These are phyloP conservation scores for Mycosphaerella sp. DNA, from an alignment of 2,329 filamentous ascomycete genomes.

Conservation along the genomic window DNA sequence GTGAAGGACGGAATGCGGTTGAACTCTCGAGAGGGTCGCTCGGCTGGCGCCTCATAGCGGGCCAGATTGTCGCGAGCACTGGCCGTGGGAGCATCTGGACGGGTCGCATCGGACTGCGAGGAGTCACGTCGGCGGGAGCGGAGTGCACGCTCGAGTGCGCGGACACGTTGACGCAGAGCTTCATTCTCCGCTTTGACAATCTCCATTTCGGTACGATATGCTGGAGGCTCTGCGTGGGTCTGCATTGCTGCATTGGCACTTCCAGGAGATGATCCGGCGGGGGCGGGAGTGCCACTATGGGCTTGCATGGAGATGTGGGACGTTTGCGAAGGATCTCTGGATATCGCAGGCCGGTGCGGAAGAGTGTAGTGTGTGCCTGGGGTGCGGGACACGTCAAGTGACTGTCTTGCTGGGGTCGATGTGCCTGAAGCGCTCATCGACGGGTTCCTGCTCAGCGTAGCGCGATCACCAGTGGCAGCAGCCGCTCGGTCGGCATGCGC, in stretches of 20 bases:
- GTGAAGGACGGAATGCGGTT: constrained; percentile 14
- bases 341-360: constrained; percentile 32
- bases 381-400: constrained; percentile 25
- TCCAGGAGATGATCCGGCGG: constrained; percentile 13
- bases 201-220: constrained; percentile 43
- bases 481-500: constrained; percentile 34
- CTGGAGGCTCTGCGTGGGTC: constrained; percentile 37
- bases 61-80: constrained; percentile 9
- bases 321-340: constrained; percentile 28
- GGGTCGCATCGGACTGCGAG: constrained; percentile 28
- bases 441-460: constrained; percentile 29
- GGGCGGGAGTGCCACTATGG: constrained; percentile 22
- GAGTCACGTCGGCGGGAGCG: constrained; percentile 30
- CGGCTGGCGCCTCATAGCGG: not conserved
- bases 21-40: constrained; percentile 6
- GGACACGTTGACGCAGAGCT: constrained; percentile 41
- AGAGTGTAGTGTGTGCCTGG: constrained; percentile 22
- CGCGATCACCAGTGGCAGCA: constrained; percentile 23
- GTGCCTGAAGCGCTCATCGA: constrained; percentile 32
- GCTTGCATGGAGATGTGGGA: constrained; percentile 25
- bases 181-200: constrained; percentile 47
- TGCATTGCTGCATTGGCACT: constrained; percentile 23
- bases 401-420: constrained; percentile 32
- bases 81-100: constrained; percentile 10
- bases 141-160: constrained; percentile 42